These are phyloP conservation scores for Homolaphlyctis polyrhiza DNA, from an alignment of 371 early-diverging fungal species.

Conservation along the genomic window DNA sequence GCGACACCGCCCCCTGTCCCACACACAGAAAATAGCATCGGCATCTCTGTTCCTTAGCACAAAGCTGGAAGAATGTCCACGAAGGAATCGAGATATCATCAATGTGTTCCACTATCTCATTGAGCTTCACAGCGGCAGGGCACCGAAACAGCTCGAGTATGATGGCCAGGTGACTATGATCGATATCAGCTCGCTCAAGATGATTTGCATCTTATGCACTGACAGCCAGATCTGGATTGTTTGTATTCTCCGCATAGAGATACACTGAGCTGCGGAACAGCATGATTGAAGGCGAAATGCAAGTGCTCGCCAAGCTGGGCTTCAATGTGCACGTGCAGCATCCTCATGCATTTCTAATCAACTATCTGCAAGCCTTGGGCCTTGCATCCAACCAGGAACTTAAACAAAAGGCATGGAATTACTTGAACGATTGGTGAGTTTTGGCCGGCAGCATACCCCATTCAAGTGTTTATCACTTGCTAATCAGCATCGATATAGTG, in stretches of 20 bases:
- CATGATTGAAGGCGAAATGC: slow-evolving; percentile 76
- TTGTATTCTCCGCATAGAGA: background rate
- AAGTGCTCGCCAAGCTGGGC: slow-evolving; percentile 76
- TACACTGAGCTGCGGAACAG: slow-evolving; percentile 73
- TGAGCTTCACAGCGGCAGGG: background rate
- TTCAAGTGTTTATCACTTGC: background rate
- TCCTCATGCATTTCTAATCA: slow-evolving; percentile 89
- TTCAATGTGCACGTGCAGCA: slow-evolving; percentile 95
- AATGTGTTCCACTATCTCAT: slow-evolving; percentile 55
- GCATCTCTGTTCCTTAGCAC: slow-evolving; percentile 85
- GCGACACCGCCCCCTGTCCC: too few species aligned
- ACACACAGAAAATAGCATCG: slow-evolving; percentile 74
- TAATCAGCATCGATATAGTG: slow-evolving; percentile 31
- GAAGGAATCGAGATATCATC: slow-evolving; percentile 54
- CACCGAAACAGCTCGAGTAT: background rate
- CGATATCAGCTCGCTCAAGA: too few species aligned
- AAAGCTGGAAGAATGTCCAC: slow-evolving; percentile 84
- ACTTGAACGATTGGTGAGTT: slow-evolving; percentile 74
- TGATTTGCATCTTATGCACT: too few species aligned
- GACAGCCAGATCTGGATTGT: background rate
- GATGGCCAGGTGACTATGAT: background rate
- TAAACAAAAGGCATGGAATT: slow-evolving; percentile 83
- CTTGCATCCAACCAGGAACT: slow-evolving; percentile 67
- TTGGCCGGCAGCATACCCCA: background rate
- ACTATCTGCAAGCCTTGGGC: slow-evolving; percentile 79